Base-by-base conservation (phyloP, 345 rosid species). In the Gossypium herbaceum region DNA sequence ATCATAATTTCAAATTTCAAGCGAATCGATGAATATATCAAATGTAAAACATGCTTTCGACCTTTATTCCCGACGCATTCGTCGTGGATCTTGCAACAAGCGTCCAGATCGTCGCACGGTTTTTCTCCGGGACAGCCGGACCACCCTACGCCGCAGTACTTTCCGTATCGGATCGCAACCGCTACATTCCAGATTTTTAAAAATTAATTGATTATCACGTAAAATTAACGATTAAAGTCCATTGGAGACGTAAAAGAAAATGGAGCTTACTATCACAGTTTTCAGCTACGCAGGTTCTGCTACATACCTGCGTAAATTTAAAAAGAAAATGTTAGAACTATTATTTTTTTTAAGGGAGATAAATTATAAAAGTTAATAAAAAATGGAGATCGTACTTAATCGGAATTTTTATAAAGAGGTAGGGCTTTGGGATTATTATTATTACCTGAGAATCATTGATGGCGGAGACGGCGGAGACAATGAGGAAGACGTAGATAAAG, bases 91-190 rank as follows among this genome's bases (percentile, higher is more conserved):
- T 92, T 78, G 81, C 98, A 94, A 72, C 98, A 94, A 75, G 85
- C 93, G 69, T 94, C 98, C 27, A 93, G 84, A 78, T 81, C 94
- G 70, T 94, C 98, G 74, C 98, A 92, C 2, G 98, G 98, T 79
- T 82, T 74, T 84, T 94, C 98, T 34, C 95, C 97, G 3, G 85
- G 86, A 71, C 97, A 94, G 4, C 97, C 98, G 9, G 81, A 84
- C 90, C 92, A 89, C 39, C 98, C 98, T 59, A 94, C 84, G 12
- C 98, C 98, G 71, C 98, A 94, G 72, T 91, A 94, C 81, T 92
- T 91, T 59, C 98, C 96, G 77, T 94, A 94, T 24, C 92, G 84
- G 71, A 94, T 90, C 56, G 90, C 90, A 25, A 87, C 69, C 41
- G 89, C 93, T 91, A 51, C 47, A 78, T 59, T 66, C 71, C 65